Percentiles rank a stretch among this genome's conserved stretches.
Conservation (phyloP, 75 land plant genomes). For the Azolla pinnata region DNA sequence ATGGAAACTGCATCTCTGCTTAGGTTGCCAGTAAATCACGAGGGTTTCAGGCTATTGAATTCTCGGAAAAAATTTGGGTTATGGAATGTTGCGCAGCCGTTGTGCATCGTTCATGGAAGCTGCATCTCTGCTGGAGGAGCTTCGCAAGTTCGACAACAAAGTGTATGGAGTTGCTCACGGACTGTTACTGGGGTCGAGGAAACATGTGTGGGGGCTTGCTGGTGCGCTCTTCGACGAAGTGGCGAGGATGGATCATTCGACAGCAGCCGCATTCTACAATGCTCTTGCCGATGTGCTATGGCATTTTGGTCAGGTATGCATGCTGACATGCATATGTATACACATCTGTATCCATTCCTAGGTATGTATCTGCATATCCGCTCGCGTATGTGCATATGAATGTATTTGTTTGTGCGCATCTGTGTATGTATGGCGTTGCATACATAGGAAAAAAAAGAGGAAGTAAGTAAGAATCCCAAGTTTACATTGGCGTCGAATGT, state of each 20-base stretch:
- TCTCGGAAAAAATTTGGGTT: too few relatives aligned
- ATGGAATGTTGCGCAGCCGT: too few relatives aligned
- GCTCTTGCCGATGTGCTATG: slow-evolving; percentile 32
- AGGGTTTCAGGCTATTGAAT: too few relatives aligned
- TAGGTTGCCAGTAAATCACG: too few relatives aligned
- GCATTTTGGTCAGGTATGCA: slow-evolving; percentile 34
- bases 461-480: too few relatives aligned
- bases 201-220: slow-evolving; percentile 63
- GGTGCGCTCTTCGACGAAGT: slow-evolving; percentile 73
- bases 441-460: too few relatives aligned
- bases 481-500: too few relatives aligned
- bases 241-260: slow-evolving; percentile 54
- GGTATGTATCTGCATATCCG: neutral
- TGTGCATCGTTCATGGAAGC: slow-evolving; percentile 90
- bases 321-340: neutral
- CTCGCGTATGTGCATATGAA: neutral
- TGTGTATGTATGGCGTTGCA: too few relatives aligned
- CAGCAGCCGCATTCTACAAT: slow-evolving; percentile 40
- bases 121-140: slow-evolving; percentile 53
- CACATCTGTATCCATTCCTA: neutral
- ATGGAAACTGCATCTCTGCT: slow-evolving; percentile 77
- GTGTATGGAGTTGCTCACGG: slow-evolving; percentile 22
- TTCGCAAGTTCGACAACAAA: neutral
- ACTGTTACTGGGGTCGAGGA: slow-evolving; percentile 27
- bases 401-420: too few relatives aligned